Evolutionary conservation across 768 basidiomycete genomes (phyloP), one percentile per base, ranked within the genome.

Genomic region (Suillus variegatus): DNA sequence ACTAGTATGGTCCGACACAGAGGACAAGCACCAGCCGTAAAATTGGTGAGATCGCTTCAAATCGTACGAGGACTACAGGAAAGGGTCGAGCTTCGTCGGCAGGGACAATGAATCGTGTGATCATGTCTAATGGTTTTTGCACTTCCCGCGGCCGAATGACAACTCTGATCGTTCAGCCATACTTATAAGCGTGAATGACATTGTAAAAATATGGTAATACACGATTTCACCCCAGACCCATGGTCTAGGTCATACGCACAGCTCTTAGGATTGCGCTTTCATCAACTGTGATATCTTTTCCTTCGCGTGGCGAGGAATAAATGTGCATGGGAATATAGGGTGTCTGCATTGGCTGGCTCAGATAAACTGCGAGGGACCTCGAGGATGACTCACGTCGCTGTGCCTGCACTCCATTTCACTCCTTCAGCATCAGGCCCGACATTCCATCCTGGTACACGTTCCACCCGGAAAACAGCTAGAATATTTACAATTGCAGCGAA

Each of bases 401-500:
- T 2, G 2, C 70, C 71, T 44, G n/a, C 66, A 1, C 68, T 63
- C 72, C 70, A 74, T 63, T 63, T 47, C 54, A 70, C 72, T 22
- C 70, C 66, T 57, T 35, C 43, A 1, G 72, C 68, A 38, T 69
- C 74, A 20, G 49, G 73, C 1, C 68, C 73, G 8, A 68, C 46
- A 38, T 69, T 35, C 72, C 70, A 73, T 3, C 46, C 61, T 12
- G 67, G 57, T n/a, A 36, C 35, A 9, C 63, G 65, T 46, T 69
- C 64, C 44, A 69, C 60, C 2, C 62, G 60, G 55, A 75, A 72
- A 4, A 69, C 60, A 16, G 67, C 65, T 9, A 75, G 66, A 54
- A 72, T 55, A 6, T 69, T 67, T 12, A 72, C 69, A 47, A 77
- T 68, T 43, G 69, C 60, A 61, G 73, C 71, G 67, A 75, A 77